Evolutionary conservation across 2,329 filamentous ascomycete genomes (phyloP).

Genomic region (Aspergillus tubingensis): DNA sequence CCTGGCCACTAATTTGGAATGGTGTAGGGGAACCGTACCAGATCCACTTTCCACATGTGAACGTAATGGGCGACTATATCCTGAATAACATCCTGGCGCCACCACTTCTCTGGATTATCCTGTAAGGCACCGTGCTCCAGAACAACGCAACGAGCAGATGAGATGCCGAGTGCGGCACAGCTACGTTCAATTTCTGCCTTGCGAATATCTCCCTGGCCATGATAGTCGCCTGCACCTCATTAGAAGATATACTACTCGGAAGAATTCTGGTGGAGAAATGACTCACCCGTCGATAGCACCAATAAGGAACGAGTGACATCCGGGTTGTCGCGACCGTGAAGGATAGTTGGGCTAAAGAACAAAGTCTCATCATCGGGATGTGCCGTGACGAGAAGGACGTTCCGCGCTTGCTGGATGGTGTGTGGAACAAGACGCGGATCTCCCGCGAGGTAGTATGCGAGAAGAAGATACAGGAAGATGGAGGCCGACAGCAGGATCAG

Average conservation of each 20-base stretch:
- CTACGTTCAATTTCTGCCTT: slow-evolving; percentile 24
- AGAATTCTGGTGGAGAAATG: too few species aligned
- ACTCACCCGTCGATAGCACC: slow-evolving; percentile 25
- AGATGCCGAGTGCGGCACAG: slow-evolving; percentile 26
- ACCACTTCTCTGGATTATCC: slow-evolving; percentile 44
- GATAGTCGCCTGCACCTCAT: slow-evolving; percentile 20
- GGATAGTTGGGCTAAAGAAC: slow-evolving; percentile 30
- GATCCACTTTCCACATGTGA: slow-evolving; percentile 41
- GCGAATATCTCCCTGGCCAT: slow-evolving; percentile 25
- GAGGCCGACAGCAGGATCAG: neutral
- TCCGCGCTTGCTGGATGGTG: slow-evolving; percentile 37
- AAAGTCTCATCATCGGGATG: slow-evolving; percentile 31
- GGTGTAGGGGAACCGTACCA: slow-evolving; percentile 24
- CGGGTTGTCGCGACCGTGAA: slow-evolving; percentile 21
- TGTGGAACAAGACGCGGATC: slow-evolving; percentile 41
- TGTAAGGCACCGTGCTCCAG: slow-evolving; percentile 41
- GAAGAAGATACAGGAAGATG: slow-evolving; percentile 18
- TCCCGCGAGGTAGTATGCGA: slow-evolving; percentile 40
- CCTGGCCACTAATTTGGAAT: neutral
- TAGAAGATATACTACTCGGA: neutral
- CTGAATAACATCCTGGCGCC: slow-evolving; percentile 39
- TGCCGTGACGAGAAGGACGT: slow-evolving; percentile 44
- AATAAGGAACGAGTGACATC: slow-evolving; percentile 22
- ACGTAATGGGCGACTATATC: slow-evolving; percentile 38
- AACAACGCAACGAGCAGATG: slow-evolving; percentile 37